Evolutionary conservation across 352 stramenopile species (phyloP).

Genomic region (Phytophthora cryptogea): DNA sequence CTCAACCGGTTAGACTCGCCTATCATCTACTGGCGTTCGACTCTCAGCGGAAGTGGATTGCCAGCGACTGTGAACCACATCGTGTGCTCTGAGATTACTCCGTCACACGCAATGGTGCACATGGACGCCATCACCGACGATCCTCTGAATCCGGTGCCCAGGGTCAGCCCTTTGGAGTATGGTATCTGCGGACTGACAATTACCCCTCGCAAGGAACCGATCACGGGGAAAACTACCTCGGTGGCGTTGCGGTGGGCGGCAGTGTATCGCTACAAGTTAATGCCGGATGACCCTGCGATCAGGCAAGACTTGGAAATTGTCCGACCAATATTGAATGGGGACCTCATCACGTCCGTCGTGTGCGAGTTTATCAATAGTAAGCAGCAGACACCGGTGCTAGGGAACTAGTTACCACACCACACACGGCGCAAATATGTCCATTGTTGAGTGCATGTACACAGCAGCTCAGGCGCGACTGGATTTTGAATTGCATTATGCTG

Average conservation of each 20-base stretch:
- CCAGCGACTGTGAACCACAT: slow-evolving; percentile 31
- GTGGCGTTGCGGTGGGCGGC: slow-evolving; percentile 21
- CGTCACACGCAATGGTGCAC: slow-evolving; percentile 29
- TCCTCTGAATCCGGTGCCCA: slow-evolving; percentile 11
- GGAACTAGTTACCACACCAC: not conserved
- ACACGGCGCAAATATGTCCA: too few relatives aligned
- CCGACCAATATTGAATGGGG: not conserved
- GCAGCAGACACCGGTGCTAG: not conserved
- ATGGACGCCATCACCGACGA: slow-evolving; percentile 32
- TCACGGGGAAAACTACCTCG: not conserved
- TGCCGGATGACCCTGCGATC: slow-evolving; percentile 16
- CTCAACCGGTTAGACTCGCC: slow-evolving; percentile 23
- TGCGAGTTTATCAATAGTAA: not conserved
- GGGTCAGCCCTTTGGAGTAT: slow-evolving; percentile 7
- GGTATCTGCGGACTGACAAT: slow-evolving; percentile 21
- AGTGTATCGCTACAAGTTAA: slow-evolving; percentile 24
- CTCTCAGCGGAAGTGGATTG: slow-evolving; percentile 21
- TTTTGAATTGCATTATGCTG: too few relatives aligned
- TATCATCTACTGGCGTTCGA: slow-evolving; percentile 27
- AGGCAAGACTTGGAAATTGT: slow-evolving; percentile 12
- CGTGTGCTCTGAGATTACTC: slow-evolving; percentile 23
- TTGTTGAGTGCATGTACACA: too few relatives aligned
- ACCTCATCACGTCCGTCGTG: not conserved
- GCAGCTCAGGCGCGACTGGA: too few relatives aligned
- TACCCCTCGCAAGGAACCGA: slow-evolving; percentile 9